Base-by-base conservation (phyloP, 208 protist genomes). In the Trypanosoma boissoni region DNA sequence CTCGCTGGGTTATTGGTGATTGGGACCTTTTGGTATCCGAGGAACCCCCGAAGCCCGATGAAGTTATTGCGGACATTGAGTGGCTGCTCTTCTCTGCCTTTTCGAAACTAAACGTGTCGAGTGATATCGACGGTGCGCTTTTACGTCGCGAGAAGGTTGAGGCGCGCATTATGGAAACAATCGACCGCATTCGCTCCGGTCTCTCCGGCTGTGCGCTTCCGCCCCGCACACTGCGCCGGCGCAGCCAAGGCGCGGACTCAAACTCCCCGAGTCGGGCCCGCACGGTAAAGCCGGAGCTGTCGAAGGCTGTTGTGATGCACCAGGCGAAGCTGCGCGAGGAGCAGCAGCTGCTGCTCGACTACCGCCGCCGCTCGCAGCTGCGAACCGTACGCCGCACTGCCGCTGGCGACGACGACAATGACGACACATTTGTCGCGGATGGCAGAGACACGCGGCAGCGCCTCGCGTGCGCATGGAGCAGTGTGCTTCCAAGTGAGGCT, bases 1-100 rank as follows among this genome's bases (percentile, higher is more conserved):
- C 83, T 10, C 72, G 87, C 12, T 94, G 87, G 87, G 87, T 89
- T 6, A 74, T 94, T 37, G 74, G 78, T n/a, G 86, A 94, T 64
- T 94, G 86, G 87, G 44, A 75, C 39, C 64, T 94, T 20, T 37
- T n/a, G n/a, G n/a, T 78, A 3, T 56, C 54, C 29, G 72, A 80
- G 24, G 60, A 73, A 4, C 34, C 10, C 7, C 16, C n/a, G 2
- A 57, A 75, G 9, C 42, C 50, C 9, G 50, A 75, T 27, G 42
- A 72, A 20, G 61, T 85, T 28, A 31, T 89, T 20, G 56, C 58
- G 1, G 83, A 91, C 49, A 48, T 94, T 26, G 83, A 94, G 76
- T 91, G 81, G 78, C 66, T 88, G 58, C 69, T 94, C 37, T 68
- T 88, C 62, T 91, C 76, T 0, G 72, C 81, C 18, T 91, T 94